These are phyloP conservation scores for Cicer bijugum DNA, from an alignment of 306 rosid genomes.

Conservation along the genomic window DNA sequence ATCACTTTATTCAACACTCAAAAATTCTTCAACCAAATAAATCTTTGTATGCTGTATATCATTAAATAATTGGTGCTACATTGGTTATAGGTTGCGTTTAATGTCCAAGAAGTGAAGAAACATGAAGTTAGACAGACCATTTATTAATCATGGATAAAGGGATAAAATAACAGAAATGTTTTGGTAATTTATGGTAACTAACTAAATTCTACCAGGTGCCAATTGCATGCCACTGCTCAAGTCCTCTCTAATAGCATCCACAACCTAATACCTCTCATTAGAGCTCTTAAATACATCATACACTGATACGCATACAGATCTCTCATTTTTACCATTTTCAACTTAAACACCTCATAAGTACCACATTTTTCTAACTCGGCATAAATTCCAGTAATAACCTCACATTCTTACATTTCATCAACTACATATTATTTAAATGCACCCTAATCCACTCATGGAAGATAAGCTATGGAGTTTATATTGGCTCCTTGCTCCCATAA, in stretches of 20 bases:
- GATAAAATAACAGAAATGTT: slow-evolving; percentile 1
- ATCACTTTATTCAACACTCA: slow-evolving; percentile 30
- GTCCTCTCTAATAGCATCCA: slow-evolving; percentile 3
- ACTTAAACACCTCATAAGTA: background rate
- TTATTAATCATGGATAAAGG: background rate
- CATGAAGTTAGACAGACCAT: background rate
- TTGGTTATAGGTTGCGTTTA: slow-evolving; percentile 7
- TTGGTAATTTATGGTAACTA: background rate
- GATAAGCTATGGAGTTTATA: background rate
- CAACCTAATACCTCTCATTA: background rate
- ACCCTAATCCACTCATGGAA: background rate
- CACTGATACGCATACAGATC: background rate
- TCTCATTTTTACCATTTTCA: background rate
- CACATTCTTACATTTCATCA: background rate
- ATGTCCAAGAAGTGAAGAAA: background rate
- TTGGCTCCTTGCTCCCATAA: background rate
- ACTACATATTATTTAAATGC: background rate
- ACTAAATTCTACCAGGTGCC: background rate
- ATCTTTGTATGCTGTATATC: background rate
- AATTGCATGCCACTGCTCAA: background rate
- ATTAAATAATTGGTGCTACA: slow-evolving; percentile 1
- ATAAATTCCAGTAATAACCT: background rate
- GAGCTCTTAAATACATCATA: background rate
- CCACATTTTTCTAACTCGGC: background rate
- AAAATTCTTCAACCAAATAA: background rate